These are phyloP conservation scores for Colletotrichum somersetense DNA, from an alignment of 2,329 filamentous ascomycete genomes.

Conservation along the genomic window DNA sequence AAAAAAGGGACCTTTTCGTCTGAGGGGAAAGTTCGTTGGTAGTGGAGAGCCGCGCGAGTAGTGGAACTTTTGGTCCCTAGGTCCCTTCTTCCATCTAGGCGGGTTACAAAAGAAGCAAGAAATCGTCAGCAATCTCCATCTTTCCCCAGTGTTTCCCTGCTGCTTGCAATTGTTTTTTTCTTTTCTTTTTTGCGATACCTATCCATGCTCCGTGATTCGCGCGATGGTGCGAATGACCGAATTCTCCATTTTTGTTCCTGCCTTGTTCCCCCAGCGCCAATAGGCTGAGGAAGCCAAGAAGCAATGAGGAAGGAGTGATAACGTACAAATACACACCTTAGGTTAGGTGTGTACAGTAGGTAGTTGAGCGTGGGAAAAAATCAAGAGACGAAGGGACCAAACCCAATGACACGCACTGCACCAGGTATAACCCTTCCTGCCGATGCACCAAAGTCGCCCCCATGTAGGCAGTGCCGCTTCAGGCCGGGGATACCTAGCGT, in stretches of 20 bases:
- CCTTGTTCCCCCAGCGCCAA: slow-evolving; percentile 24
- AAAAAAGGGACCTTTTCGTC: background rate
- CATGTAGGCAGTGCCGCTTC: background rate
- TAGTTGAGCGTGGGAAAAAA: background rate
- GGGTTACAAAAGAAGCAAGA: slow-evolving; percentile 25
- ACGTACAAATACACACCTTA: too few species aligned
- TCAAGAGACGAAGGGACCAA: slow-evolving; percentile 31
- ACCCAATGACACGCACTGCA: slow-evolving; percentile 5
- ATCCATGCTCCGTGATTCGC: slow-evolving; percentile 34
- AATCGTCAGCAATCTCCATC: slow-evolving; percentile 27
- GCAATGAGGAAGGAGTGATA: background rate
- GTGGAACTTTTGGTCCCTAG: background rate
- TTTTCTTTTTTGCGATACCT: slow-evolving; percentile 4
- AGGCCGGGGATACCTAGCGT: slow-evolving; percentile 36
- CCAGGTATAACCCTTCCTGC: background rate
- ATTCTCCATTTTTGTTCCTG: slow-evolving; percentile 38
- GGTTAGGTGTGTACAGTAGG: too few species aligned
- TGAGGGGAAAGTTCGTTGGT: background rate
- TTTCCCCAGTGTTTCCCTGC: slow-evolving; percentile 35
- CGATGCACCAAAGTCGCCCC: background rate
- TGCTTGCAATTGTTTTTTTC: slow-evolving; percentile 3
- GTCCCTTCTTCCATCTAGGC: background rate
- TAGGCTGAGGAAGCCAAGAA: background rate
- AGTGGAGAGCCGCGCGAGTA: background rate
- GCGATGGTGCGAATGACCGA: slow-evolving; percentile 34